Percentiles rank a stretch among this genome's conserved stretches.
These are phyloP conservation scores for Massarina eburnea DNA, from an alignment of 2,329 filamentous ascomycete genomes.

Conservation along the genomic window DNA sequence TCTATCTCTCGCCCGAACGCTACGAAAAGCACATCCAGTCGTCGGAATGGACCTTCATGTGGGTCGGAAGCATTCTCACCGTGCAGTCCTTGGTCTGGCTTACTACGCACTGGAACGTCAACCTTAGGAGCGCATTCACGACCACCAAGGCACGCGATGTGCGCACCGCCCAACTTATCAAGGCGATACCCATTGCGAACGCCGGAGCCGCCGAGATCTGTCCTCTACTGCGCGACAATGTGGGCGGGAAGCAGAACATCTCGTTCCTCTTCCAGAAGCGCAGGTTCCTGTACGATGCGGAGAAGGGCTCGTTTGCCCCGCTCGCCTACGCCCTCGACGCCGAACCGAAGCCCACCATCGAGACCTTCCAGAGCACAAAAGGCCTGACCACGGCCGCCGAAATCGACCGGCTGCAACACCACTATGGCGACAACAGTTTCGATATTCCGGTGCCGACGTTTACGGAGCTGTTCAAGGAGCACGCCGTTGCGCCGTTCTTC, in stretches of 20 bases:
- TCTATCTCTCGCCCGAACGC: slow-evolving; percentile 79
- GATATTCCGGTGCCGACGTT: slow-evolving; percentile 98
- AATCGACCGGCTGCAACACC: slow-evolving; percentile 76
- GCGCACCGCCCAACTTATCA: slow-evolving; percentile 80
- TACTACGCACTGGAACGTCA: slow-evolving; percentile 96
- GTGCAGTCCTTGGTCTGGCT: slow-evolving; percentile 88
- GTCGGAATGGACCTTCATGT: slow-evolving; percentile 98
- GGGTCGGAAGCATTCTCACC: slow-evolving; percentile 84
- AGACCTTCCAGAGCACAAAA: slow-evolving; percentile 75
- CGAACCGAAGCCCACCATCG: slow-evolving; percentile 79
- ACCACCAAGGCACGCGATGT: slow-evolving; percentile 70
- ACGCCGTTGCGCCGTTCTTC: slow-evolving; percentile 98
- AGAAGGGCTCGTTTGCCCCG: slow-evolving; percentile 74
- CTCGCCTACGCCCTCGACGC: slow-evolving; percentile 80
- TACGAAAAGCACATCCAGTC: slow-evolving; percentile 91
- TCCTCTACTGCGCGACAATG: slow-evolving; percentile 73
- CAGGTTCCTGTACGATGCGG: slow-evolving; percentile 81
- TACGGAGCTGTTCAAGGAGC: slow-evolving; percentile 93
- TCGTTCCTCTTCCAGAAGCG: slow-evolving; percentile 99
- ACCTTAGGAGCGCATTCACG: slow-evolving; percentile 79
- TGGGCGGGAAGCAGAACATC: slow-evolving; percentile 71
- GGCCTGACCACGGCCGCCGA: slow-evolving; percentile 76
- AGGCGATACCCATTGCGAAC: slow-evolving; percentile 87
- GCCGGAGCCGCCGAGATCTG: slow-evolving; percentile 89
- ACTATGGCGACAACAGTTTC: slow-evolving; percentile 95